Evolutionary conservation across 176 grass and related monocot species (phyloP).

Genomic region (bread wheat (Triticum aestivum)): IWGSC_CS_RefSeq_v2.1 NC_057808.1:311668733-311669232

Average conservation of each 20-base stretch:
- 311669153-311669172: slow-evolving; percentile 40
- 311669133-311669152: slow-evolving; percentile 38
- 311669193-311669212: slow-evolving; percentile 62
- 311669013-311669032: slow-evolving; percentile 44
- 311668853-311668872: slow-evolving; percentile 31
- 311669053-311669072: slow-evolving; percentile 39
- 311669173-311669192: slow-evolving; percentile 69
- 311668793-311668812: neutral
- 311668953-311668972: slow-evolving; percentile 71
- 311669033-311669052: slow-evolving; percentile 50
- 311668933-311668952: slow-evolving; percentile 61
- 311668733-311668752: no score
- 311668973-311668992: slow-evolving; percentile 64
- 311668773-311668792: neutral
- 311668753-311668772: neutral
- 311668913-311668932: slow-evolving; percentile 72
- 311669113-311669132: slow-evolving; percentile 74
- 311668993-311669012: slow-evolving; percentile 73
- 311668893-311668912: slow-evolving; percentile 18
- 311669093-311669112: slow-evolving; percentile 71
- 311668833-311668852: neutral
- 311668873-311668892: slow-evolving; percentile 68
- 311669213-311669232: slow-evolving; percentile 69
- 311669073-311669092: slow-evolving; percentile 74
- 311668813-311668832: neutral